Percentiles rank a stretch among this genome's conserved stretches.
These are phyloP conservation scores for Vigna mungo DNA, from an alignment of 306 rosid species.

Conservation along the genomic window DNA sequence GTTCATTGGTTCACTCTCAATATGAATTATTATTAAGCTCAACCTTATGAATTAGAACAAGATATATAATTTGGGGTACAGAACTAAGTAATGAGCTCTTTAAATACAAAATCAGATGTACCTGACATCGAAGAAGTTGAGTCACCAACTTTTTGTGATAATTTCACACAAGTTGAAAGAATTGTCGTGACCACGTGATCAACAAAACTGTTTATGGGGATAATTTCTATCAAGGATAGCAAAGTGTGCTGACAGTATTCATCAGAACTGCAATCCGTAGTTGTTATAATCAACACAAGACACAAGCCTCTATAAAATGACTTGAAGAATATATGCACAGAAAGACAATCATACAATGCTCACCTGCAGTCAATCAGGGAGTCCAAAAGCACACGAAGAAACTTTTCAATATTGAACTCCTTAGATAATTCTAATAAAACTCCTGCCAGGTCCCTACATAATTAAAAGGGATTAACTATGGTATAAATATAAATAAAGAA, in stretches of 20 bases:
- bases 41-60: slow-evolving; percentile 1
- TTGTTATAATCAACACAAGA: slow-evolving; percentile 43
- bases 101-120: slow-evolving; percentile 42
- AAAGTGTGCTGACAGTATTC: slow-evolving; percentile 67
- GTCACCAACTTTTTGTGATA: slow-evolving; percentile 52
- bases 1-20: background rate
- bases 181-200: slow-evolving; percentile 64
- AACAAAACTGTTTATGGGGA: slow-evolving; percentile 62
- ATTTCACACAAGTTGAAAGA: slow-evolving; percentile 67
- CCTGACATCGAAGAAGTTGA: slow-evolving; percentile 65
- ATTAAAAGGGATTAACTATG: slow-evolving; percentile 36
- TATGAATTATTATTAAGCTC: background rate
- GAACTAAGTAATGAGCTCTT: background rate
- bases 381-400: slow-evolving; percentile 73
- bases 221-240: slow-evolving; percentile 72
- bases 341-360: slow-evolving; percentile 32
- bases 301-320: slow-evolving; percentile 15
- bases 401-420: slow-evolving; percentile 78
- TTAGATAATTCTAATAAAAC: slow-evolving; percentile 67
- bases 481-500: slow-evolving; percentile 29
- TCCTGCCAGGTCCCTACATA: slow-evolving; percentile 69
- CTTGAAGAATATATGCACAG: slow-evolving; percentile 19
- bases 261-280: slow-evolving; percentile 66
- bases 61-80: slow-evolving; percentile 2
- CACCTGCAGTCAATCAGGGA: slow-evolving; percentile 84